Conservation (phyloP, 352 stramenopile species). For the Pythium dissotocum region DNA sequence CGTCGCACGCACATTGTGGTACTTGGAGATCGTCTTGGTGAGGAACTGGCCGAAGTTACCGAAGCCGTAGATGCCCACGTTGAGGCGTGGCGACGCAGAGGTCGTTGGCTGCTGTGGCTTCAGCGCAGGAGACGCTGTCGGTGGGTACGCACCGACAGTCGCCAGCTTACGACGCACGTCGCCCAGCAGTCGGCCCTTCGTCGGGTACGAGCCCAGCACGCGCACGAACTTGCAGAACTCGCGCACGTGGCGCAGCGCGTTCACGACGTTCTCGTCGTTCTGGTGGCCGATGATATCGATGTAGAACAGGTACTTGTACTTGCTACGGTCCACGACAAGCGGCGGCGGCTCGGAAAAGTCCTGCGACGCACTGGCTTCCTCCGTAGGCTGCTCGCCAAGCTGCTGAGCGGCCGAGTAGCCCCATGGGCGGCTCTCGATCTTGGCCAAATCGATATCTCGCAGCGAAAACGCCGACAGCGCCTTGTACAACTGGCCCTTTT, state of each 20-base stretch:
- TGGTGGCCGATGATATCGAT: conserved; percentile 67
- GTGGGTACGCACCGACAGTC: conserved; percentile 40
- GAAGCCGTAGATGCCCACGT: conserved; percentile 96
- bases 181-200: conserved; percentile 60
- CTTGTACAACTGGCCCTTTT: conserved; percentile 63
- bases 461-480: conserved; percentile 63
- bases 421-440: conserved; percentile 77
- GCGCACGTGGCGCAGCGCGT: conserved; percentile 75
- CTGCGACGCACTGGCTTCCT: conserved; percentile 32
- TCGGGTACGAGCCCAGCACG: conserved; percentile 84
- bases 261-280: conserved; percentile 64
- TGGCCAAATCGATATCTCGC: conserved; percentile 62
- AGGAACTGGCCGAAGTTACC: conserved; percentile 98
- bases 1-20: conserved; percentile 85
- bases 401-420: conserved; percentile 59
- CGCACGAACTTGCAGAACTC: conserved; percentile 86
- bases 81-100: conserved; percentile 58
- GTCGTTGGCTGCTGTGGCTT: conserved; percentile 22
- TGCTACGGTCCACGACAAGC: conserved; percentile 32
- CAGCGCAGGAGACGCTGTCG: background rate
- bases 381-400: conserved; percentile 25
- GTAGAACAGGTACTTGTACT: conserved; percentile 85
- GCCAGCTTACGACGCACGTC: conserved; percentile 59
- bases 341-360: conserved; percentile 36
- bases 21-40: conserved; percentile 93